phyloP scores from a whole-genome alignment of 148 eudicot genomes.

The Heliosperma pusillum region DNA sequence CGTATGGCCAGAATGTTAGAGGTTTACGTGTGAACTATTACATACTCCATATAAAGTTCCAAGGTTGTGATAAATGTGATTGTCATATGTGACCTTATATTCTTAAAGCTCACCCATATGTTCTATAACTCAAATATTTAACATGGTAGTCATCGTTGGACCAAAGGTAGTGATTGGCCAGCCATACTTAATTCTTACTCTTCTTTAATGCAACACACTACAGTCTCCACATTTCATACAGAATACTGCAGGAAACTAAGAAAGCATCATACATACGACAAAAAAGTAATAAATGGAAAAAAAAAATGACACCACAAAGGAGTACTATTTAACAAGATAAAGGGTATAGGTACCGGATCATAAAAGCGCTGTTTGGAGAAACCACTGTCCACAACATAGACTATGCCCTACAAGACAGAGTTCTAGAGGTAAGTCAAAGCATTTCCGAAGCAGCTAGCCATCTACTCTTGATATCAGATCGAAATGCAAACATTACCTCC shows the following conservation, averaged over 20 bases:
- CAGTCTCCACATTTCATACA: background rate
- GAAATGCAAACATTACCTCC: slow-evolving; percentile 53
- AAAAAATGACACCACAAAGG: background rate
- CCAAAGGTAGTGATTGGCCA: background rate
- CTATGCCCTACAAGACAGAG: slow-evolving; percentile 63
- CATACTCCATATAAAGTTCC: background rate
- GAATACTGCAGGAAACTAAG: background rate
- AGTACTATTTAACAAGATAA: background rate
- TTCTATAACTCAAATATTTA: background rate
- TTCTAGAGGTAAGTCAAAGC: slow-evolving; percentile 16
- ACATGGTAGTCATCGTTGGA: background rate
- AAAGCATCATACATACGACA: background rate
- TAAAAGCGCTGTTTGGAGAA: slow-evolving; percentile 96
- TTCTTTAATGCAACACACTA: background rate
- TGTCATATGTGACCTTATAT: background rate
- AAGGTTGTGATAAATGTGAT: background rate
- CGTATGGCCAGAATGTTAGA: background rate
- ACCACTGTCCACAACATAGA: slow-evolving; percentile 94
- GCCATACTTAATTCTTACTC: background rate
- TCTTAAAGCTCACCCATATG: background rate
- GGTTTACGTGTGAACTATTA: background rate
- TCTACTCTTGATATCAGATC: slow-evolving; percentile 9
- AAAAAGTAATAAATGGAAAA: background rate
- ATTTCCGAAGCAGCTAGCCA: background rate
- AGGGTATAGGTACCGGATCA: slow-evolving; percentile 61